phyloP scores from a whole-genome alignment of 1,284 basidiomycete species.

The Moesziomyces sp. region DNA sequence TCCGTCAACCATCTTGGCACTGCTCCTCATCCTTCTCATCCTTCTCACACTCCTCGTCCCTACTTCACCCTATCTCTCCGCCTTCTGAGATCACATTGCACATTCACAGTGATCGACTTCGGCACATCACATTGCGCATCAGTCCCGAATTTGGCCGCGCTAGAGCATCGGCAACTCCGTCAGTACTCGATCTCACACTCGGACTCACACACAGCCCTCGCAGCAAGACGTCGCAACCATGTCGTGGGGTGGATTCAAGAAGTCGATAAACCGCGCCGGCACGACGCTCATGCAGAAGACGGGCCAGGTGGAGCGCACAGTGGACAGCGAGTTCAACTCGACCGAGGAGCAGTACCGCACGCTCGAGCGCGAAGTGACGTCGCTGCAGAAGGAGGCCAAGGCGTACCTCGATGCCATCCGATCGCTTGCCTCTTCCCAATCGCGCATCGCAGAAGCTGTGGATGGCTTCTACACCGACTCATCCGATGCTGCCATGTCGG shows the following conservation, averaged over 20 bases:
- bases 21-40: constrained; percentile 1
- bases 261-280: constrained; percentile 89
- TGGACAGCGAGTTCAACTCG: constrained; percentile 91
- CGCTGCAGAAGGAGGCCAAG: constrained; percentile 94
- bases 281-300: constrained; percentile 82
- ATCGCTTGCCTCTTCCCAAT: constrained; percentile 88
- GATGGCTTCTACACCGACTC: constrained; percentile 84
- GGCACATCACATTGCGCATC: background rate
- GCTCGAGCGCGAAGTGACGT: constrained; percentile 74
- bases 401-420: constrained; percentile 90
- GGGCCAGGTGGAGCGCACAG: constrained; percentile 93
- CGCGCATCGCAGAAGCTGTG: constrained; percentile 93
- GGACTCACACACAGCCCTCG: background rate
- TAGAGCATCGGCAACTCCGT: background rate
- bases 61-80: background rate
- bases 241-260: constrained; percentile 79
- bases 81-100: background rate
- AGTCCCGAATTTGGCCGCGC: background rate
- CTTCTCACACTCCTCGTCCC: constrained; percentile 1
- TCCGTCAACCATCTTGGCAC: constrained; percentile 1
- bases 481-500: constrained; percentile 86
- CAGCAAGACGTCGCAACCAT: constrained; percentile 28
- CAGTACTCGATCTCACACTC: background rate
- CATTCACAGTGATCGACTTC: background rate
- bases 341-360: constrained; percentile 89